phyloP scores from a whole-genome alignment of 352 stramenopile genomes.

The Achlya hypogyna region DNA sequence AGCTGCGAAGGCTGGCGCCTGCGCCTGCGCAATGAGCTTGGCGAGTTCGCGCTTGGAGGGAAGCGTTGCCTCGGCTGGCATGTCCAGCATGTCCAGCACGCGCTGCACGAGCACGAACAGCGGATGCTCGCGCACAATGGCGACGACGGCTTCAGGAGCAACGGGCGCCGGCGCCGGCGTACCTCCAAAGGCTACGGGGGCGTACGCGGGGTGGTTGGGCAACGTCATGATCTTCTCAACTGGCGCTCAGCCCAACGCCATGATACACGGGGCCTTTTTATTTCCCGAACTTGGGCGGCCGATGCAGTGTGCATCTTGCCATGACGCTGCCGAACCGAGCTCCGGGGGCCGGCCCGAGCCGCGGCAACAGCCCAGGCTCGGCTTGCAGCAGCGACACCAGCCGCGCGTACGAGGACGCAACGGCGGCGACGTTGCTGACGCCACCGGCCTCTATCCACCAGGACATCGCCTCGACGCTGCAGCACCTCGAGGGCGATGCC shows the following conservation, averaged over 20 bases:
- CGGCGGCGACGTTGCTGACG: not conserved
- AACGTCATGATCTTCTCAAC: constrained; percentile 2
- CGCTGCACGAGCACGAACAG: not conserved
- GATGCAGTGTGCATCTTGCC: not conserved
- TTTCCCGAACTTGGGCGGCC: not conserved
- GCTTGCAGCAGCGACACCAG: not conserved
- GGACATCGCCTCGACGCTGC: not conserved
- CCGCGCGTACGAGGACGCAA: constrained; percentile 8
- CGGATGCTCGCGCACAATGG: not conserved
- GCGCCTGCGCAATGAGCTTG: constrained; percentile 11
- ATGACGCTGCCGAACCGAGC: constrained; percentile 11
- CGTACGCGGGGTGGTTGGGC: not conserved
- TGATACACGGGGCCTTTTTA: not conserved
- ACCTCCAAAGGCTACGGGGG: not conserved
- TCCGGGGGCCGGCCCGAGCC: not conserved
- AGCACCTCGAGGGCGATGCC: not conserved
- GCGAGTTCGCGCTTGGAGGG: constrained; percentile 7
- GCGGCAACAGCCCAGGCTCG: not conserved
- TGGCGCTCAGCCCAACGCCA: not conserved
- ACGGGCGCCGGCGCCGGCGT: not conserved
- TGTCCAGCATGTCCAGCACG: not conserved
- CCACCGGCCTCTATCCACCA: not conserved
- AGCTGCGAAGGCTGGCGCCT: not conserved
- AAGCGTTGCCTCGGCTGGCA: not conserved
- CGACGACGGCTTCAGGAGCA: not conserved